Evolutionary conservation across 441 rosid species (phyloP), one percentile per base, ranked within the genome.

Genomic region (Sinapis alba): DNA sequence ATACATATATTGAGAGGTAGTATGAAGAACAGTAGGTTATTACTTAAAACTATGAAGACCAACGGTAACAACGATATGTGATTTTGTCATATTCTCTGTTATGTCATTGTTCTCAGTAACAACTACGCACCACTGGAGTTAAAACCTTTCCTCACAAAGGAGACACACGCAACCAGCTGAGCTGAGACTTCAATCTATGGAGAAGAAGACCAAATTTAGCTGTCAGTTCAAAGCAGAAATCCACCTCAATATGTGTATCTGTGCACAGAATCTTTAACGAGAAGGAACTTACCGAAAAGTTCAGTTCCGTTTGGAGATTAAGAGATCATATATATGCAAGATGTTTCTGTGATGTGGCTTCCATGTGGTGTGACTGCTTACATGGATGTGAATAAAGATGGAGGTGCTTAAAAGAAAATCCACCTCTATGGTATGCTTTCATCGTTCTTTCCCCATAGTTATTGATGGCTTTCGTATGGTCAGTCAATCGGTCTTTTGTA

Each of bases 1-100:
- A 79, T 94, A 73, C 99, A 89, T 78, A 92, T 94, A 77, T 83
- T 92, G 96, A 84, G 97, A 84, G 96, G 92, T 84, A 96, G 91
- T 28, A 92, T 36, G 97, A 94, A 75, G 97, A 92, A 82, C 84
- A 88, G 71, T 92, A 95, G 97, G 84, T 51, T 76, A 86, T 93
- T 81, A 91, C 97, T 18, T 83, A 85, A 24, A 86, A 88, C 82
- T 70, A 84, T 66, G 82, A 1, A 3, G 90, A 84, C 9, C 72
- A 78, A 69, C 90, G 98, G 97, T 92, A 51, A 70, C 36, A 26
- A 11, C 26, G 1, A 21, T 51, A 8, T 23, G 7, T 63, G 12
- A 61, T 71, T 56, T 19, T 50, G 50, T 62, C 58, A 10, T 32
- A 56, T 47, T 41, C 71, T 20, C 19, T 50, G 11, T 0, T 73